Evolutionary conservation across 371 early-diverging fungal species (phyloP).

Genomic region (Furculomyces boomerangus): DNA sequence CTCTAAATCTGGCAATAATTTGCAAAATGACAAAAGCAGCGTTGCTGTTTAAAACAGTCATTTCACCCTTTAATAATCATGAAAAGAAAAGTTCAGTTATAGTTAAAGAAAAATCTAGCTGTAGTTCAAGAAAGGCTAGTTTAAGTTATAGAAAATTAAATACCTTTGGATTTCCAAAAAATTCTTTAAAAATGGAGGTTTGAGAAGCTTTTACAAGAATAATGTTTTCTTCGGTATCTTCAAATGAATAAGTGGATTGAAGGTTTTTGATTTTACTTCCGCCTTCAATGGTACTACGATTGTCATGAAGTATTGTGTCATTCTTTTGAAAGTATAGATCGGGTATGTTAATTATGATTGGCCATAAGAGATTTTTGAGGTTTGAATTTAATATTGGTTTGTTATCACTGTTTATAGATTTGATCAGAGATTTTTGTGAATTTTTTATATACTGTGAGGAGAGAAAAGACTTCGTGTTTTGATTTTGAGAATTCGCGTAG

Average conservation of each 20-base stretch:
- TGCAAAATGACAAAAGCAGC: constrained; percentile 9
- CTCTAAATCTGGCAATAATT: constrained; percentile 24
- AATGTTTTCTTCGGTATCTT: not conserved
- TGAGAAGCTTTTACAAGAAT: not conserved
- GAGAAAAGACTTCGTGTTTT: no score
- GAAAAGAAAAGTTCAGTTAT: not conserved
- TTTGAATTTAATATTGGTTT: not conserved
- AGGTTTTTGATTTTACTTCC: not conserved
- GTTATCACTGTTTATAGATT: not conserved
- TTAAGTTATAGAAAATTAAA: not conserved
- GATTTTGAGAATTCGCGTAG: not conserved
- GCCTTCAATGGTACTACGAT: not conserved
- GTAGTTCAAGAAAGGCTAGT: not conserved
- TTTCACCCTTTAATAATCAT: not conserved
- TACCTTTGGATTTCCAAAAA: not conserved
- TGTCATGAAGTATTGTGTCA: not conserved
- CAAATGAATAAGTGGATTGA: not conserved
- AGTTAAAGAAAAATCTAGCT: not conserved
- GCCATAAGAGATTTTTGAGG: not conserved
- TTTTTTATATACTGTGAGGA: no score
- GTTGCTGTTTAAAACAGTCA: not conserved
- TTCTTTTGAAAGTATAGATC: not conserved
- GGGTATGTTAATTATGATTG: not conserved
- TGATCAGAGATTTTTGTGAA: not conserved
- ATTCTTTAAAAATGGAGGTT: not conserved